These are phyloP conservation scores for Acanthamoeba lenticulata DNA, from an alignment of 208 protist species.

Conservation along the genomic window DNA sequence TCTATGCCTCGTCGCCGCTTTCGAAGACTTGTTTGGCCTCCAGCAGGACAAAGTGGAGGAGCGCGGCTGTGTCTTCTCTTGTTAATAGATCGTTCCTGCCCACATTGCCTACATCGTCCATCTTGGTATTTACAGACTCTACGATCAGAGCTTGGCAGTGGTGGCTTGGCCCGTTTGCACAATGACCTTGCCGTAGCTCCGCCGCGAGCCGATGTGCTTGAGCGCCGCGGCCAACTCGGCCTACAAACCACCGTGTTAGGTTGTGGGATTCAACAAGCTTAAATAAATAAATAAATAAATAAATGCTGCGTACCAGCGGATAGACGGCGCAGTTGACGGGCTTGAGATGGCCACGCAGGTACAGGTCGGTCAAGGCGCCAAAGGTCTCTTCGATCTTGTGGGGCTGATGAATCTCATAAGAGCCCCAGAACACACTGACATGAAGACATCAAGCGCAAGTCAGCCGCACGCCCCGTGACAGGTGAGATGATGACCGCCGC, in stretches of 20 bases:
- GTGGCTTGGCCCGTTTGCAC: not conserved
- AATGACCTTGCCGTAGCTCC: slow-evolving; percentile 37
- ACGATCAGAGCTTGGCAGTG: not conserved
- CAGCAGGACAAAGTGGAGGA: slow-evolving; percentile 18
- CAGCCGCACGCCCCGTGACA: not conserved
- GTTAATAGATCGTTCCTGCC: too few species aligned
- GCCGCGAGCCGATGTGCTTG: not conserved
- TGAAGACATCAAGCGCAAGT: not conserved
- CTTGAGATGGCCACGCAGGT: not conserved
- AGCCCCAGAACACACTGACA: slow-evolving; percentile 48
- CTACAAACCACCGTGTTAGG: not conserved
- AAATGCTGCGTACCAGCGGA: not conserved
- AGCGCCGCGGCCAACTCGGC: not conserved
- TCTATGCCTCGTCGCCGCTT: slow-evolving; percentile 16
- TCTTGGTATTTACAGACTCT: too few species aligned
- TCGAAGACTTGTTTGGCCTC: slow-evolving; percentile 42
- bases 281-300: not conserved
- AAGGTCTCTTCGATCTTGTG: slow-evolving; percentile 26
- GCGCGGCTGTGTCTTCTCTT: not conserved
- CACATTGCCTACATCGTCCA: too few species aligned
- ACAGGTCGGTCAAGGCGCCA: not conserved
- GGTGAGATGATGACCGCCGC: not conserved
- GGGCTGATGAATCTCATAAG: not conserved
- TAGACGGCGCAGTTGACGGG: slow-evolving; percentile 10
- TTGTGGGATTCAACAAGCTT: not conserved